Conservation (phyloP, 1,284 basidiomycete genomes). For the Sphagnurus paluster region DNA sequence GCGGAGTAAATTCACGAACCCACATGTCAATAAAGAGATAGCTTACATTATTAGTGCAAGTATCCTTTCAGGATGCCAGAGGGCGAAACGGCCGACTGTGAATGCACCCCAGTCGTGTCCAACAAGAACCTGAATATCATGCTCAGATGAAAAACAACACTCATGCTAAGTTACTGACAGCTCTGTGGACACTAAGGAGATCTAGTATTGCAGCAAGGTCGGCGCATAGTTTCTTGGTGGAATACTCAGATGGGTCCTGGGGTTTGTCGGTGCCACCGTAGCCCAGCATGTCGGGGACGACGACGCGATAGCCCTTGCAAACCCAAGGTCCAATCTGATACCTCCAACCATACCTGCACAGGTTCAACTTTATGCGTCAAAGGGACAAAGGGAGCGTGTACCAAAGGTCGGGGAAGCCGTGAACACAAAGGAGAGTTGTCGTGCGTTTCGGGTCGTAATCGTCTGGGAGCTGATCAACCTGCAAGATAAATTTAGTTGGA, state of each 20-base stretch:
- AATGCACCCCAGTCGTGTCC: slow-evolving; percentile 77
- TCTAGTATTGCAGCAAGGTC: slow-evolving; percentile 69
- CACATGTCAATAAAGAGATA: not conserved
- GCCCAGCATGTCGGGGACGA: slow-evolving; percentile 72
- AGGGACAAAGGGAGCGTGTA: slow-evolving; percentile 21
- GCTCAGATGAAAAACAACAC: slow-evolving; percentile 2
- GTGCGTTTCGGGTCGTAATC: slow-evolving; percentile 38
- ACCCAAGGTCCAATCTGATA: slow-evolving; percentile 71
- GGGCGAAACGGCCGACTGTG: slow-evolving; percentile 58
- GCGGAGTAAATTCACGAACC: no score
- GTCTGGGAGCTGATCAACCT: slow-evolving; percentile 58
- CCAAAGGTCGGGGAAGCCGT: slow-evolving; percentile 76
- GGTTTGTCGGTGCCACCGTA: slow-evolving; percentile 73
- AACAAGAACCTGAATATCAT: slow-evolving; percentile 57
- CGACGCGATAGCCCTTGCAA: slow-evolving; percentile 58
- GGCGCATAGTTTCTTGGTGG: slow-evolving; percentile 54
- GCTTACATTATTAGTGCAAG: slow-evolving; percentile 58
- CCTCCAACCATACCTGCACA: slow-evolving; percentile 65
- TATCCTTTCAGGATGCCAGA: slow-evolving; percentile 65
- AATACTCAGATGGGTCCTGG: slow-evolving; percentile 50
- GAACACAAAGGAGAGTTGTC: slow-evolving; percentile 62
- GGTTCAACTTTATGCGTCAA: slow-evolving; percentile 1
- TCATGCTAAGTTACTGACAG: slow-evolving; percentile 38
- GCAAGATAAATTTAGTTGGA: slow-evolving; percentile 11
- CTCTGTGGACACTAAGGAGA: slow-evolving; percentile 46